phyloP scores from a whole-genome alignment of 192 early-diverging fungal genomes.

The Coemansia sp. region DNA sequence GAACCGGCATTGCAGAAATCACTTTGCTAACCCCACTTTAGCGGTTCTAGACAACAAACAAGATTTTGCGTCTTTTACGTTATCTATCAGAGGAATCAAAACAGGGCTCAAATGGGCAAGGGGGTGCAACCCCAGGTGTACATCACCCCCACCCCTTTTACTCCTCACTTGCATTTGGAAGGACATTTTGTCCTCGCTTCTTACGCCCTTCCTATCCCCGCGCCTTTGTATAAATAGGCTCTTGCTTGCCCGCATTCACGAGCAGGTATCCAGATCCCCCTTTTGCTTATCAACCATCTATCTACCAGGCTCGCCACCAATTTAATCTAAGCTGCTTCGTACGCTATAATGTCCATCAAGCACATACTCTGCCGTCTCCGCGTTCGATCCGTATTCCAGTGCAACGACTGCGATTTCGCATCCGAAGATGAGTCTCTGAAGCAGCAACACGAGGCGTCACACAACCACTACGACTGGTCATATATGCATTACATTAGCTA shows the following conservation, averaged over 20 bases:
- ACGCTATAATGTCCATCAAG: constrained; percentile 18
- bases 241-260: not conserved
- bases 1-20: constrained; percentile 4
- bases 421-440: constrained; percentile 31
- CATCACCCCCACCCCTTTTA: constrained; percentile 4
- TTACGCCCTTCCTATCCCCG: not conserved
- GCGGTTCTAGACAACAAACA: not conserved
- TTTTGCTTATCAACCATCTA: not conserved
- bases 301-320: not conserved
- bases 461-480: constrained; percentile 43
- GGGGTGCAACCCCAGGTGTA: not conserved
- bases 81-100: not conserved
- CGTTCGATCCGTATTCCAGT: constrained; percentile 41
- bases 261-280: not conserved
- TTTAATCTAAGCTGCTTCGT: not conserved
- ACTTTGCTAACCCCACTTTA: not conserved
- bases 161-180: not conserved
- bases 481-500: constrained; percentile 51
- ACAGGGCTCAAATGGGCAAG: not conserved
- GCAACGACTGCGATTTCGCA: constrained; percentile 41
- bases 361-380: constrained; percentile 10
- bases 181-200: not conserved
- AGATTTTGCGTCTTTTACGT: not conserved
- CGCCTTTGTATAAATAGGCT: not conserved
- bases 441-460: constrained; percentile 18